Evolutionary conservation across 768 basidiomycete genomes (phyloP), one percentile per base, ranked within the genome.

Genomic region (Mycena vulgaris): DNA sequence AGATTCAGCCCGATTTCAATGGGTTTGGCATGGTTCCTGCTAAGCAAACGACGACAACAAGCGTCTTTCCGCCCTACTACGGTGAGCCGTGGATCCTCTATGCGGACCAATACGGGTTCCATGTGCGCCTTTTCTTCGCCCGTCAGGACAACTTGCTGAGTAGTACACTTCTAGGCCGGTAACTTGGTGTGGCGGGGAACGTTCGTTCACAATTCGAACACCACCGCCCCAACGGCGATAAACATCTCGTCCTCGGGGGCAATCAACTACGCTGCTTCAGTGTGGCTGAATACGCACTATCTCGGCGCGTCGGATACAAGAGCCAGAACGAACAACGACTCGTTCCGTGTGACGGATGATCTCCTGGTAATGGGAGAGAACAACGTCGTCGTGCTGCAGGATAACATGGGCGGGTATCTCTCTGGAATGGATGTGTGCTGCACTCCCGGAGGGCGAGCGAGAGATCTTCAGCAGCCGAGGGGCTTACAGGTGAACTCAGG

Each of bases 71-170:
- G 70, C 87, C 88, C 16, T 76, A 84, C 60, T 88, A 87, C 66
- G 88, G 88, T n/a, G 86, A 86, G 56, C 87, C 87, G 0, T 78
- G 87, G 39, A 80, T 89, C 45, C 77, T 91, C 21, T 90, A 88
- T 70, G 89, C 88, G 5, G 89, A 88, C 68, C 88, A 89, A 71
- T 91, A 91, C 73, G 88, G 85, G 35, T 90, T 85, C 87, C 89
- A 71, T 52, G 67, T 70, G 39, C 42, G 47, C 48, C 5, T 3
- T 39, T 13, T 17, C 1, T 0, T 35, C 33, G 17, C 16, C 25
- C 19, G 2, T n/a, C 6, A 31, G 6, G 3, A 23, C 7, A 30
- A 7, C 19, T 37, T 9, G 37, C 25, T 42, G 31, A 23, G 58
- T 2, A 21, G 4, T 23, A 16, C 3, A 5, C 49, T 19, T 16